Evolutionary conservation across 441 rosid species (phyloP), one percentile per base, ranked within the genome.

Genomic region (Aleurites moluccanus): DNA sequence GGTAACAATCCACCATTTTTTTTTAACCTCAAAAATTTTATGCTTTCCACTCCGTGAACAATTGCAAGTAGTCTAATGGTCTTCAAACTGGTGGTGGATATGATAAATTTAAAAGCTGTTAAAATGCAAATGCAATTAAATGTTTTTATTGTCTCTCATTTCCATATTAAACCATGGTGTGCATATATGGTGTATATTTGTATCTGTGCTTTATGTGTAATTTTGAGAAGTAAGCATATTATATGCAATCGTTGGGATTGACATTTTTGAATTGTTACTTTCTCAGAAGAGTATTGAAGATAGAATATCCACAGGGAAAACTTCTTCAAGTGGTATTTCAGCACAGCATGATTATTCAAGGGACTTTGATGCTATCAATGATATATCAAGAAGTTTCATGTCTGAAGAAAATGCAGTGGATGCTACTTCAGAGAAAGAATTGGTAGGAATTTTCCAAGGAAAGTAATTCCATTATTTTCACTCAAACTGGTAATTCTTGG

Each of bases 401-500:
- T 14, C 70, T 23, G 92, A 86, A 20, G 97, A 85, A 20, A 73
- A 73, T 64, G 55, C 63, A 25, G 84, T 89, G 3, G 96, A 91
- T 87, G 90, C 97, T 69, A 80, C 81, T 78, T 92, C 98, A 40
- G 98, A 96, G 88, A 92, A 96, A 80, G 97, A 93, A 73, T 84
- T 86, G 88, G 98, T 95, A 77, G 25, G 83, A 49, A 71, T 65
- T 70, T 59, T 23, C 7, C 40, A 42, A n/a, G 56, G n/a, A 4
- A 44, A 10, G 65, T 11, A 11, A 11, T 38, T 60, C 1, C 6
- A 30, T 38, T 40, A n/a, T 71, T 70, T 8, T 30, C 30, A 56
- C 2, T 6, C 4, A n/a, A n/a, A n/a, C 35, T 18, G 6, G 16
- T 69, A 66, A 3, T 33, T 52, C 30, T 60, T 70, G 30, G 50